Base-by-base conservation (phyloP, 2,329 filamentous ascomycete genomes). In the Ophiognomonia clavigignenti-juglandacearum region DNA sequence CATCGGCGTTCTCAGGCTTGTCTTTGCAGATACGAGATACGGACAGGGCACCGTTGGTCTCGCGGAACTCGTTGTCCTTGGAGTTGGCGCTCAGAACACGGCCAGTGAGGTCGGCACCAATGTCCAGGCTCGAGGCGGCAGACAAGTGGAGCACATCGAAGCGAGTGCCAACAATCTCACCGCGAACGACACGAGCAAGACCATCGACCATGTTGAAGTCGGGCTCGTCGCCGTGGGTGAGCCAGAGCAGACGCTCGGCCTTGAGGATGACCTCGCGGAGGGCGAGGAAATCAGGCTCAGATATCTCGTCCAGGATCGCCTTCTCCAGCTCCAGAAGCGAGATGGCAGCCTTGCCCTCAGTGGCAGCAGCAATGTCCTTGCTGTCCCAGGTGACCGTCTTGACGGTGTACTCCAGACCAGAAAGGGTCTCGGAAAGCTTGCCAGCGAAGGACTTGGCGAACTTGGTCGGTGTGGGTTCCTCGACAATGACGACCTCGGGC, bases 21-120 rank as follows among this genome's bases (percentile, higher is more conserved):
- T 50, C 44, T 22, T 41, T 38, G n/a, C 39, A 38, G 20, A 50
- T 41, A 6, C 47, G 42, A 14, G 43, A 45, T 8, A 50, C 36
- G 26, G 39, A 37, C 14, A 50, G 47, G 13, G 44, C 47, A 5
- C 47, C 47, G 13, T 39, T 16, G 27, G 20, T 35, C 18, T 43
- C 44, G 38, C 32, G 43, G 38, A 32, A 50, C 43, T 50, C 47
- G n/a, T 50, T 41, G 26, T 50, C 47, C 34, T 44, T 48, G 40
- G 46, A 36, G 29, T 48, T 44, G 10, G 46, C 40, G 23, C 19
- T 18, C 6, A 41, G 32, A n/a, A 46, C 34, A 16, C 37, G 46
- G 34, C 38, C 34, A 23, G 44, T 18, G 10, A 48, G 46, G 19
- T 38, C 23, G n/a, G 46, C 40, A 36, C 46, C 46, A 18, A 20